These are phyloP conservation scores for Solanum aculeatissimum DNA, from an alignment of 305 asterid genomes.

Conservation along the genomic window DNA sequence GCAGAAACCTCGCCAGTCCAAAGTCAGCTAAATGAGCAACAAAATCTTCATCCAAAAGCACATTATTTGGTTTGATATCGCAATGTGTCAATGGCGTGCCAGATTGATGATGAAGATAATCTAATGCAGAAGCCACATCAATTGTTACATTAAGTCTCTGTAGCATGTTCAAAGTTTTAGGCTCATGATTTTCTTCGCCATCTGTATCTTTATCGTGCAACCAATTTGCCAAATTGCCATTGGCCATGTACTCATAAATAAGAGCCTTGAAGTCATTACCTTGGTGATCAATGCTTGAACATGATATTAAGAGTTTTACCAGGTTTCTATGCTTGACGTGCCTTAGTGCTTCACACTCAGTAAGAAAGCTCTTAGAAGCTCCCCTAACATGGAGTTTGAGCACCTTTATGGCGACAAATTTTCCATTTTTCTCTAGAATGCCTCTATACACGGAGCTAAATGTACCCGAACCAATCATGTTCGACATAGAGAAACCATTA, in stretches of 20 bases:
- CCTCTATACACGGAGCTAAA: conserved; percentile 9
- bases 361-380: conserved; percentile 11
- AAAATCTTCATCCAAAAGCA: conserved; percentile 10
- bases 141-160: conserved; percentile 4
- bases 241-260: conserved; percentile 8
- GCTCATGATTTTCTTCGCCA: neutral
- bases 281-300: conserved; percentile 9
- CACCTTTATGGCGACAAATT: conserved; percentile 6
- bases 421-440: neutral
- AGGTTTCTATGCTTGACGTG: conserved; percentile 12
- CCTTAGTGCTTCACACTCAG: conserved; percentile 12
- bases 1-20: conserved; percentile 10
- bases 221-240: conserved; percentile 10
- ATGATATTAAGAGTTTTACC: conserved; percentile 11
- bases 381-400: conserved; percentile 8
- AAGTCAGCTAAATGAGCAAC: conserved; percentile 14
- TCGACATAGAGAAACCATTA: neutral
- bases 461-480: conserved; percentile 6
- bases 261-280: conserved; percentile 15
- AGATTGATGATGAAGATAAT: conserved; percentile 11
- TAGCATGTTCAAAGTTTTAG: neutral
- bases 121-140: conserved; percentile 7
- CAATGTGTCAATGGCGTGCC: conserved; percentile 5
- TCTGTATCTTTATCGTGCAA: neutral
- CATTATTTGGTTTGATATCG: conserved; percentile 17